Conservation (phyloP, 2,329 filamentous ascomycete genomes). For the Colletotrichum paranaense region DNA sequence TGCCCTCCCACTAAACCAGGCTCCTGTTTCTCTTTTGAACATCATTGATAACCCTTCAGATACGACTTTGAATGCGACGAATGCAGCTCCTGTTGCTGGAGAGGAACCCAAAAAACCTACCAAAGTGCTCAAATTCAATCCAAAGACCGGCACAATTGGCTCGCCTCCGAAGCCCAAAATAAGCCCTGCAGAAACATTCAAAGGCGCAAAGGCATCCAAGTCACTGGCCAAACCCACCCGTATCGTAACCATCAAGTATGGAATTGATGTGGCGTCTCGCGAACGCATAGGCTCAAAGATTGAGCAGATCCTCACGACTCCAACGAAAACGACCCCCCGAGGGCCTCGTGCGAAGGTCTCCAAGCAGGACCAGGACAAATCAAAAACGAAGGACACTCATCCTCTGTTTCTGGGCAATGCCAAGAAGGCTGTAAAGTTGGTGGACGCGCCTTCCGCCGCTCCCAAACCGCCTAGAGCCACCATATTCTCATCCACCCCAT, state of each 20-base stretch:
- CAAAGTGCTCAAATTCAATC: conserved; percentile 65
- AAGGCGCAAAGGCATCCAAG: conserved; percentile 5
- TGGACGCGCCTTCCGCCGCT: conserved; percentile 7
- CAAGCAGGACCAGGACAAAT: conserved; percentile 40
- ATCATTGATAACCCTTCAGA: neutral
- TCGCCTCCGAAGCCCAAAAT: conserved; percentile 68
- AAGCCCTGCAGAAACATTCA: conserved; percentile 35
- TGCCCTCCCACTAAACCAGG: neutral
- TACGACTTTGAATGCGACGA: neutral
- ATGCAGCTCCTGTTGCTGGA: neutral
- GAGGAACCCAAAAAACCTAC: conserved; percentile 41
- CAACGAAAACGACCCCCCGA: conserved; percentile 40
- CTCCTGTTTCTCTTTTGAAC: neutral
- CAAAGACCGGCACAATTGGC: conserved; percentile 70
- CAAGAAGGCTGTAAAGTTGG: conserved; percentile 38
- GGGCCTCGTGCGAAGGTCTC: conserved; percentile 40
- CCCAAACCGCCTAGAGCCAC: conserved; percentile 47
- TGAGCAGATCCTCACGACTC: conserved; percentile 65
- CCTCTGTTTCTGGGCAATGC: conserved; percentile 53
- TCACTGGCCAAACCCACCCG: conserved; percentile 17
- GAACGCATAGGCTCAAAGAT: conserved; percentile 69
- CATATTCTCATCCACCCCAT: conserved; percentile 65
- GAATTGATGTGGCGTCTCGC: conserved; percentile 53
- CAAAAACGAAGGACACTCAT: conserved; percentile 48
- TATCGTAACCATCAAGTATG: conserved; percentile 22